Conservation (phyloP, 306 rosid genomes). For the Cucurbita argyrosperma region DNA sequence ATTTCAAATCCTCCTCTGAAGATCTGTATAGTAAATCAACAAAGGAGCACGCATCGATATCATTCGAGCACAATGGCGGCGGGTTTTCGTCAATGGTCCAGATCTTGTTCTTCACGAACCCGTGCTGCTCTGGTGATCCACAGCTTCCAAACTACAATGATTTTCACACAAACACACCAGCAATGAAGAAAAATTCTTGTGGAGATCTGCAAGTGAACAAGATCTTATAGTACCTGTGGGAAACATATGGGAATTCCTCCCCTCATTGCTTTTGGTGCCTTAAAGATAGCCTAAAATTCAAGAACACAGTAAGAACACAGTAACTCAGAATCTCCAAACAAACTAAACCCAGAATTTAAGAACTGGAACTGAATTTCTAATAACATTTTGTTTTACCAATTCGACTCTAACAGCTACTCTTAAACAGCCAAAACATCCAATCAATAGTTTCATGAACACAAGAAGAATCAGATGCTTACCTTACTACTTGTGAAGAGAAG, state of each 20-base stretch:
- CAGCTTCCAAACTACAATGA: constrained; percentile 66
- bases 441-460: neutral
- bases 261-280: constrained; percentile 63
- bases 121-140: constrained; percentile 71
- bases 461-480: constrained; percentile 22
- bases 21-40: constrained; percentile 65
- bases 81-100: constrained; percentile 71
- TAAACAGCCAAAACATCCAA: neutral
- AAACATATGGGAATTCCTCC: constrained; percentile 91
- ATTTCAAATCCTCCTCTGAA: constrained; percentile 62
- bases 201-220: neutral
- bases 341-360: neutral
- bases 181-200: neutral
- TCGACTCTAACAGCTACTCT: no score
- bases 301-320: neutral
- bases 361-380: neutral
- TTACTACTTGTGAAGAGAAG: constrained; percentile 85
- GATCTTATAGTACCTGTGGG: constrained; percentile 52
- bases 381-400: neutral
- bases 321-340: neutral
- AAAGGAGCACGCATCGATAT: constrained; percentile 42
- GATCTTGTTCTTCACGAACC: constrained; percentile 82
- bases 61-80: constrained; percentile 36
- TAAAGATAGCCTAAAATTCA: constrained; percentile 41
- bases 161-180: constrained; percentile 5